A percentile compares a stretch with the other conserved stretches of the same genome.
Conservation (phyloP, 73 alveolate genomes). For the Paramecium tetraurelia region DNA sequence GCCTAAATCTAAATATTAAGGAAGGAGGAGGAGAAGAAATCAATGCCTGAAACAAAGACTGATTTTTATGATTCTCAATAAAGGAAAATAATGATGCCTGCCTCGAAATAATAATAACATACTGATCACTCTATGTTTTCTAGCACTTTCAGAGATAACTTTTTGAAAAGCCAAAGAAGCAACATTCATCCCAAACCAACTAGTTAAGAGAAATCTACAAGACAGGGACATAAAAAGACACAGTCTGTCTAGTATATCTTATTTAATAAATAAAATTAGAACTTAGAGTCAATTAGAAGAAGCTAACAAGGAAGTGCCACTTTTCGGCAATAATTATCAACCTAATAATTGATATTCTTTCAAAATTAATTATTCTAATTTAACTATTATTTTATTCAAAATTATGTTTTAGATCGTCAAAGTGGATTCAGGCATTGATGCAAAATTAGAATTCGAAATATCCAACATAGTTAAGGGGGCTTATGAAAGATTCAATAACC, state of each 20-base stretch:
- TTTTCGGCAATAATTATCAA: background rate
- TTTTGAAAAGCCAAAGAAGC: constrained; percentile 12
- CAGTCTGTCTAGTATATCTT: background rate
- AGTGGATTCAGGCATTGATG: constrained; percentile 20
- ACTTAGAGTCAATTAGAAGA: background rate
- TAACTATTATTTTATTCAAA: background rate
- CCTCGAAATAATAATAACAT: background rate
- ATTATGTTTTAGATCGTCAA: background rate
- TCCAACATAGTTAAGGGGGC: constrained; percentile 32
- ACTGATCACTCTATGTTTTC: constrained; percentile 8
- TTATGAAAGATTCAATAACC: background rate
- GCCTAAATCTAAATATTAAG: background rate
- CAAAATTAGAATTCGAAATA: constrained; percentile 25
- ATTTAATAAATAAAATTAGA: background rate
- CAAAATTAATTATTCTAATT: background rate
- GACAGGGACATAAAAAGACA: constrained; percentile 7
- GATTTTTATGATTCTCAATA: background rate
- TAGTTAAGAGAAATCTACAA: background rate
- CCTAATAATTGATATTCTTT: background rate
- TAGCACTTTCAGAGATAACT: background rate
- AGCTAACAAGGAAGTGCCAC: background rate
- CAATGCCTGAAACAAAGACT: background rate
- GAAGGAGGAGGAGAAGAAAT: background rate
- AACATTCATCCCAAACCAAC: background rate
- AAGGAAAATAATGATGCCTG: background rate